Evolutionary conservation across 495 filamentous ascomycete genomes (phyloP).

Genomic region (Niebla homalea): DNA sequence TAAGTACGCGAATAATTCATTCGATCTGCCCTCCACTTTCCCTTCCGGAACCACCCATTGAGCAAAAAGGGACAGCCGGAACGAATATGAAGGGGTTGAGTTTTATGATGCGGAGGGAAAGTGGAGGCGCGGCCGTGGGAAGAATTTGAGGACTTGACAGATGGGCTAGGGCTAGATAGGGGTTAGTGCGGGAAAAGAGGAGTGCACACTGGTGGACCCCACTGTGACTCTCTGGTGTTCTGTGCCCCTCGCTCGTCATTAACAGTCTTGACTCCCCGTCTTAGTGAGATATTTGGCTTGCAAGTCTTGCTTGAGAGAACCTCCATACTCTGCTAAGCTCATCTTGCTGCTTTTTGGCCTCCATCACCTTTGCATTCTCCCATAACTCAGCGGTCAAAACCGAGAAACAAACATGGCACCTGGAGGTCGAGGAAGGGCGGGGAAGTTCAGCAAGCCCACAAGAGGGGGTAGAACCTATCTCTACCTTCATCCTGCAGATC

Average conservation of each 20-base stretch:
- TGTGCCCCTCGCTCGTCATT: no score
- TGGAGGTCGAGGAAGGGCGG: conserved; percentile 62
- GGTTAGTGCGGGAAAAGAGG: no score
- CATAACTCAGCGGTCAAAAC: neutral
- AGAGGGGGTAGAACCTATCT: conserved; percentile 56
- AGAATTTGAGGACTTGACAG: neutral
- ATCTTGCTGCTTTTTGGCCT: no score
- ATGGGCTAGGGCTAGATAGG: no score
- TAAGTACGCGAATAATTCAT: neutral
- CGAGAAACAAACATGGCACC: conserved; percentile 41
- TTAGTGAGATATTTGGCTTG: neutral
- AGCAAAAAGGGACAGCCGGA: conserved; percentile 45
- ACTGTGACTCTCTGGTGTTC: neutral
- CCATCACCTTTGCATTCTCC: no score
- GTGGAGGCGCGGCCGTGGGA: conserved; percentile 12
- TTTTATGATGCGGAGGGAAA: conserved; percentile 46
- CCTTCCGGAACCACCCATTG: conserved; percentile 13
- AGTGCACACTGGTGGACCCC: no score
- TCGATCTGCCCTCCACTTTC: conserved; percentile 14
- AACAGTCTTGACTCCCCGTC: no score
- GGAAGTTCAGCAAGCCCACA: conserved; percentile 87
- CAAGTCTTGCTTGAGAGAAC: neutral
- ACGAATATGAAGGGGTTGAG: conserved; percentile 68
- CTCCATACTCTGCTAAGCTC: neutral
- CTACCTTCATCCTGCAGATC: neutral